Evolutionary conservation across 2,329 filamentous ascomycete species (phyloP).

Genomic region (Xylariaceae sp.): DNA sequence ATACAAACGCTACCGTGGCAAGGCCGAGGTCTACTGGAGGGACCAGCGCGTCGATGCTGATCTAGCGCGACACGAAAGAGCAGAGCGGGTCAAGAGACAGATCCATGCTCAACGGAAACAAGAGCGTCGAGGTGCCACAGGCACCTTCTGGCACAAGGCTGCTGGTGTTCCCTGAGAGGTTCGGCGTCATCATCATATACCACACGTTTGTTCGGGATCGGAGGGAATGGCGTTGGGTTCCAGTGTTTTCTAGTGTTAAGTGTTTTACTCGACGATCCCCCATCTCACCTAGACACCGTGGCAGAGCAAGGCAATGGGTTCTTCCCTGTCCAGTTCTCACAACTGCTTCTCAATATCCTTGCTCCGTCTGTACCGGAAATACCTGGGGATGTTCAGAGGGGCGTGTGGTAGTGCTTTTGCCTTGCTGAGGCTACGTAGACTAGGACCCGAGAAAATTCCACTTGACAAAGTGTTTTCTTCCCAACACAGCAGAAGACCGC

Average conservation of each 20-base stretch:
- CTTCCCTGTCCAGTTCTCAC: too few relatives aligned
- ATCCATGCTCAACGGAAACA: conserved; percentile 20
- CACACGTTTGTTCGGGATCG: conserved; percentile 16
- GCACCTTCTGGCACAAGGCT: conserved; percentile 18
- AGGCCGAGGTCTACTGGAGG: conserved; percentile 36
- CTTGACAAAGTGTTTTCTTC: too few relatives aligned
- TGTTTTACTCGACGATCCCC: conserved; percentile 11
- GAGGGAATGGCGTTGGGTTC: conserved; percentile 22
- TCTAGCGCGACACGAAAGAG: conserved; percentile 21
- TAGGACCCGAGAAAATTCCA: too few relatives aligned
- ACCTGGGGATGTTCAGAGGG: conserved; percentile 3
- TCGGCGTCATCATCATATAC: conserved; percentile 19
- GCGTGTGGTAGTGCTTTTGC: background rate
- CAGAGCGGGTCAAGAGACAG: conserved; percentile 20
- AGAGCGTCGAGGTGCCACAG: conserved; percentile 14
- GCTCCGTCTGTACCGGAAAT: conserved; percentile 7
- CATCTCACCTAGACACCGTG: conserved; percentile 7
- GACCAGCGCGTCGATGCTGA: conserved; percentile 27
- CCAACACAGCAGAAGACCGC: too few relatives aligned
- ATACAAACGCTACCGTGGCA: conserved; percentile 36
- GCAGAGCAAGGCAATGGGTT: conserved; percentile 3
- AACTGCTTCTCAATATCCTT: conserved; percentile 4
- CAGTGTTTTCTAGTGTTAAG: conserved; percentile 15
- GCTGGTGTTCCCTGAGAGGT: conserved; percentile 9
- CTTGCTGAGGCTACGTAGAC: too few relatives aligned